Base-by-base conservation (phyloP, 129 eudicot species). In the Centella asiatica region DNA sequence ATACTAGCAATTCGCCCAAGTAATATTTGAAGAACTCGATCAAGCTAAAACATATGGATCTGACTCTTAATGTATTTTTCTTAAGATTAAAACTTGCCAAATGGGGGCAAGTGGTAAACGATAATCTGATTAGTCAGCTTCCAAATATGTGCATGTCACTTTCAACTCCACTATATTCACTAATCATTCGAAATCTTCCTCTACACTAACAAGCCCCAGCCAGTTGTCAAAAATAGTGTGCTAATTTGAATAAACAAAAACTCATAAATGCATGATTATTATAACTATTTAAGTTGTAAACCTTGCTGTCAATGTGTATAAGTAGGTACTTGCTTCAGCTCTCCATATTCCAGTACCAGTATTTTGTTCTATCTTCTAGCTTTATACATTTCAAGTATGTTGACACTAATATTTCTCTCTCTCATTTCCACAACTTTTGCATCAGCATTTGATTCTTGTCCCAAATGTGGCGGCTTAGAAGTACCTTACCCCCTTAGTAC, bases 401-500 rank as follows among this genome's bases (percentile, higher is more conserved):
- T 64, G 37, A 8, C 44, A 66, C 33, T 49, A 40, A 25, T 62
- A 7, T 44, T 69, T 75, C 47, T 79, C 5, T 14, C 22, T n/a
- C 60, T 69, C 69, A 24, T 62, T 54, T 47, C 74, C 18, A 22
- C 48, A 55, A 68, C 40, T 24, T 51, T 24, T 49, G 52, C 60
- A 2, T 47, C 61, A 4, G 8, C 59, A 25, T 5, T 51, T 0
- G 33, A 47, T 15, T 34, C 51, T 10, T 76, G 86, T 65, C 86
- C 86, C 1, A 80, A 66, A 60, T 80, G 86, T 50, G 86, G 81
- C 18, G 44, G 8, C 65, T 28, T 66, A 60, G 65, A 54, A 19
- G 74, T 80, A 12, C 82, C 81, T 5, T 76, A 72, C 66, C 86
- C 81, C 4, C 76, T 80, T 57, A 80, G 82, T 79, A 80, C 81